Evolutionary conservation across 768 basidiomycete species (phyloP), one percentile per base, ranked within the genome.

Genomic region (Rhizopogon vesiculosus): DNA sequence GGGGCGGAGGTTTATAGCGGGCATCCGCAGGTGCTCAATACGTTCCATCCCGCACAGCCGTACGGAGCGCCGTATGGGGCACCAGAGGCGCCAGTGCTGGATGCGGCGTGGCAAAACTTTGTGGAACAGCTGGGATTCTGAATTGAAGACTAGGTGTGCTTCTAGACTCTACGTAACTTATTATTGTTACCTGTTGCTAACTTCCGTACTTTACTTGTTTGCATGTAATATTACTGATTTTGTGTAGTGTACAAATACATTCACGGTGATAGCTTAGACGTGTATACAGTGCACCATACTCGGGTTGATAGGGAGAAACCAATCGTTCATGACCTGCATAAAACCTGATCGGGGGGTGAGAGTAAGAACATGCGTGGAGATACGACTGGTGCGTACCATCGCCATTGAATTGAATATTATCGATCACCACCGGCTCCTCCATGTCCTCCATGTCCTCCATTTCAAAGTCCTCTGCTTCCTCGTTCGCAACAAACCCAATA

Each of bases 21-120:
- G 38, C 57, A 28, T 40, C 60, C 54, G 18, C 57, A 56, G 40
- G 55, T 38, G 16, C 51, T 51, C 35, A 66, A 64, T 7, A 56
- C 51, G 43, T 61, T 63, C 35, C 61, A 55, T 46, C 63, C 58
- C 2, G 57, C 49, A 33, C 62, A 53, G 29, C 54, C 49, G n/a
- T 60, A 58, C 28, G 22, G 52, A 22, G 35, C 38, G n/a, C 29
- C 29, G 3, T 42, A 58, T 19, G 60, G 43, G 43, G 50, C 52
- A 45, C 54, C 42, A 13, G 61, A 61, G 41, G 61, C 73, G 13
- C 74, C 75, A 1, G 72, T 75, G 31, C 60, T 87, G 53, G 84
- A 88, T 62, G 70, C 84, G 16, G 78, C 83, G 1, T 89, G 86
- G 85, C 80, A 82, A 64, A 79, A 75, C 57, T 84, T 89, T 43